Evolutionary conservation across 352 stramenopile genomes (phyloP).

Genomic region (Phytophthora cajani): DNA sequence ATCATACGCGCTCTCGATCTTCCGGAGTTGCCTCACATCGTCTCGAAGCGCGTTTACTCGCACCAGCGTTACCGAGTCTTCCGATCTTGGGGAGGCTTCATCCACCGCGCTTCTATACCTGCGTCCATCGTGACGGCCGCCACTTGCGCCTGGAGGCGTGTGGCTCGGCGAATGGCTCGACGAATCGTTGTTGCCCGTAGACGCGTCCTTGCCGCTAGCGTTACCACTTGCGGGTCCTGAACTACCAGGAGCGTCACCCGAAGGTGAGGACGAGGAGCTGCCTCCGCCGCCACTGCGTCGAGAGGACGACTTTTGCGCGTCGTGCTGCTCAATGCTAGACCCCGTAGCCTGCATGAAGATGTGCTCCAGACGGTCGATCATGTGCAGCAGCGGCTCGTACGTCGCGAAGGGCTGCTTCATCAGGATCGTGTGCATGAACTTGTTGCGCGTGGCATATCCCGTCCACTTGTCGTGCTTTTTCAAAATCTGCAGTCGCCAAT

Average conservation of each 20-base stretch:
- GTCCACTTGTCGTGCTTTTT: constrained; percentile 94
- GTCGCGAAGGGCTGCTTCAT: constrained; percentile 91
- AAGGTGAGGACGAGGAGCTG: constrained; percentile 38
- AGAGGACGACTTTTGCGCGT: constrained; percentile 61
- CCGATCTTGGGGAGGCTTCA: constrained; percentile 47
- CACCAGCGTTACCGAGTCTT: constrained; percentile 73
- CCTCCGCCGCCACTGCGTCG: constrained; percentile 40
- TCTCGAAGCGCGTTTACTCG: constrained; percentile 79
- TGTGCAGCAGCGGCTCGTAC: constrained; percentile 83
- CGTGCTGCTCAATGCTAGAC: constrained; percentile 86
- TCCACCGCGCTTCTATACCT: constrained; percentile 37
- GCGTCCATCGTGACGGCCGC: constrained; percentile 23
- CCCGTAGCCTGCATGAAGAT: constrained; percentile 91
- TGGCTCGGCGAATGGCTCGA: constrained; percentile 42
- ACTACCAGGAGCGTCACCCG: constrained; percentile 13
- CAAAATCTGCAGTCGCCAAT: constrained; percentile 57
- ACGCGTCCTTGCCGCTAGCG: constrained; percentile 14
- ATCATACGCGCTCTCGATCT: constrained; percentile 74
- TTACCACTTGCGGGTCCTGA: constrained; percentile 12
- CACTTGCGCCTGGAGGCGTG: constrained; percentile 32
- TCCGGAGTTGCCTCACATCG: constrained; percentile 74
- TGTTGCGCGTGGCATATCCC: constrained; percentile 90
- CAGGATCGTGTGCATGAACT: constrained; percentile 91
- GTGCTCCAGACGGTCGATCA: constrained; percentile 88
- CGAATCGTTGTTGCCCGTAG: constrained; percentile 21